Evolutionary conservation across 257 asterid species (phyloP), one percentile per base, ranked within the genome.

Genomic region (Petunia secreta): DNA sequence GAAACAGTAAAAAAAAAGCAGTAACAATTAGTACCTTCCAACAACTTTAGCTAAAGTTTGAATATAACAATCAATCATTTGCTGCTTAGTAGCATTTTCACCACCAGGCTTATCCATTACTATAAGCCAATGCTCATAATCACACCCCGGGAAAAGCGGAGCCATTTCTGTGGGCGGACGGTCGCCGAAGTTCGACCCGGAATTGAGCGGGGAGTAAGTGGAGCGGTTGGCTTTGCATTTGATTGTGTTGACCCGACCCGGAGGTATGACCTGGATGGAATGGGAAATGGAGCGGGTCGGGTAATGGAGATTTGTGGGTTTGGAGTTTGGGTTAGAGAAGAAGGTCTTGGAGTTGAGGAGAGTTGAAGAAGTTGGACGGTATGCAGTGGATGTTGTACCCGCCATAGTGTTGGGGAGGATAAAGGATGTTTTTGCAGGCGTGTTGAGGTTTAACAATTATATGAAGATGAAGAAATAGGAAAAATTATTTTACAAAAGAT

Each of bases 101-200:
- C 98, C 98, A 1, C 98, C 98, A 15, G 98, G 98, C 86, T 93
- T 91, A 80, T 94, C 98, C 97, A 94, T 94, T 63, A 93, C 97
- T 36, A 94, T 94, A 10, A 94, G 97, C 98, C 97, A 94, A 87
- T 93, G 98, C 87, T 94, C 97, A 43, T 94, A 94, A 75, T 94
- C 98, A 77, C 98, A 93, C 0, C 98, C 98, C 0, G 98, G 98
- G 79, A 93, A 93, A 40, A 94, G 93, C 78, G 98, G 98, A 48
- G 98, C 98, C 93, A 94, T 89, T 80, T 94, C 98, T 15, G 97
- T 93, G 43, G 98, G 97, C 34, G 97, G 97, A 6, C 97, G 97
- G 91, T 93, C 97, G 84, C 91, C 88, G 86, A 87, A 87, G 82
- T 89, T 90, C 46, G 97, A 87, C 16, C 96, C 96, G 60, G 96